phyloP scores from a whole-genome alignment of 2,329 filamentous ascomycete genomes.

The Phialocephala subalpina region DNA sequence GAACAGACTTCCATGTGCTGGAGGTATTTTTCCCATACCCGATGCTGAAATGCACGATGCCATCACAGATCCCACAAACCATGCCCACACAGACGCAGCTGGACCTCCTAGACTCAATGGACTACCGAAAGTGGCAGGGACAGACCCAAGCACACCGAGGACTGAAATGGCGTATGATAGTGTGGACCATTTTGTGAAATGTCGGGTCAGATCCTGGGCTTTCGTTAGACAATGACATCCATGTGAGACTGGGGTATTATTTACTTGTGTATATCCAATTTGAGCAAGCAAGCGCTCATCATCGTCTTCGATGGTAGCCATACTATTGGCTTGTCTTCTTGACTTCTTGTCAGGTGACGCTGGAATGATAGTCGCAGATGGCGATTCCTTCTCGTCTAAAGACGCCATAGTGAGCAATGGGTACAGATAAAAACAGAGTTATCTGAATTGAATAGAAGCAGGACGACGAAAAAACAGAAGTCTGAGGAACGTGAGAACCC shows the following conservation, averaged over 20 bases:
- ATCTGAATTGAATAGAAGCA: background rate
- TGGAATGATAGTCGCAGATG: background rate
- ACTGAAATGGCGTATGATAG: conserved; percentile 73
- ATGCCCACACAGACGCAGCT: conserved; percentile 71
- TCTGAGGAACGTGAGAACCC: background rate
- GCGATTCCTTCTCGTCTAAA: conserved; percentile 20
- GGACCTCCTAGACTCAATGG: conserved; percentile 67
- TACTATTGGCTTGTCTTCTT: conserved; percentile 30
- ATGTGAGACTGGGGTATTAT: conserved; percentile 16
- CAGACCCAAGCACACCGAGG: conserved; percentile 69
- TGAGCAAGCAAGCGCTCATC: conserved; percentile 66
- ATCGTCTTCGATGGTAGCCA: conserved; percentile 62
- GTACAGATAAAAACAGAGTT: background rate
- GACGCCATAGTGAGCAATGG: conserved; percentile 22
- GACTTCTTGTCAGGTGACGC: conserved; percentile 1
- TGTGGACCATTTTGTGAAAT: conserved; percentile 73
- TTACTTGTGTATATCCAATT: conserved; percentile 69
- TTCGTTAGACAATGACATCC: background rate
- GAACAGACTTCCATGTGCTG: background rate
- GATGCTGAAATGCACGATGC: conserved; percentile 70
- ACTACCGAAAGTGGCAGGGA: conserved; percentile 67
- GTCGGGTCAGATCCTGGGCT: conserved; percentile 63
- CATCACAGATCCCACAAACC: conserved; percentile 70
- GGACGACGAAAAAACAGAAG: background rate
- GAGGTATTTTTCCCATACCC: conserved; percentile 43